These are phyloP conservation scores for Prunus mira DNA, from an alignment of 306 rosid genomes.

Conservation along the genomic window DNA sequence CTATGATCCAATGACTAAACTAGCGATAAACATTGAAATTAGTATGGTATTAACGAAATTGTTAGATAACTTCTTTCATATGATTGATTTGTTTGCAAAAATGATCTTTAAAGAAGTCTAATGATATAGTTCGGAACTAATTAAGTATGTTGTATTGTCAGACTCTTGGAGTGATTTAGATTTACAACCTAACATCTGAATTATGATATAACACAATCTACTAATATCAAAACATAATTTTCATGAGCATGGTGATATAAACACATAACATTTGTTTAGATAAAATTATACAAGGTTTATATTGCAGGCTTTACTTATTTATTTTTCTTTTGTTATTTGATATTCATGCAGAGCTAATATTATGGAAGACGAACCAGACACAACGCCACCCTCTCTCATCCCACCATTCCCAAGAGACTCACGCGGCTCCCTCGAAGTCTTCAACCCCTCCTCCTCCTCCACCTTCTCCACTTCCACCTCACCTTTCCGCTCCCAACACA, in stretches of 20 bases:
- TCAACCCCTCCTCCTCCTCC: slow-evolving; percentile 54
- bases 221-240: no score
- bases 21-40: neutral
- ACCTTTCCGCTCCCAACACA: slow-evolving; percentile 31
- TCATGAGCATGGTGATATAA: no score
- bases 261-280: no score
- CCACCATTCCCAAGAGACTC: slow-evolving; percentile 63
- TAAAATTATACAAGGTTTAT: neutral
- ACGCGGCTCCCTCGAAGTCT: slow-evolving; percentile 88
- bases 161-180: no score
- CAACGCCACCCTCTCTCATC: slow-evolving; percentile 29
- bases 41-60: neutral
- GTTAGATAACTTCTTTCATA: no score
- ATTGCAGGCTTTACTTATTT: neutral
- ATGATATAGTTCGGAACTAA: no score
- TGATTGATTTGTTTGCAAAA: no score
- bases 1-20: no score
- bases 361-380: slow-evolving; percentile 46
- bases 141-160: no score
- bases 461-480: slow-evolving; percentile 20
- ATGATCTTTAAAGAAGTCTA: no score
- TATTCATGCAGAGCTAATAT: slow-evolving; percentile 30
- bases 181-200: no score
- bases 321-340: neutral
- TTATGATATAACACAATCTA: no score